A percentile compares a stretch with the other conserved stretches of the same genome.
These are phyloP conservation scores for Sporothrix inflata DNA, from an alignment of 2,329 filamentous ascomycete species.

Conservation along the genomic window DNA sequence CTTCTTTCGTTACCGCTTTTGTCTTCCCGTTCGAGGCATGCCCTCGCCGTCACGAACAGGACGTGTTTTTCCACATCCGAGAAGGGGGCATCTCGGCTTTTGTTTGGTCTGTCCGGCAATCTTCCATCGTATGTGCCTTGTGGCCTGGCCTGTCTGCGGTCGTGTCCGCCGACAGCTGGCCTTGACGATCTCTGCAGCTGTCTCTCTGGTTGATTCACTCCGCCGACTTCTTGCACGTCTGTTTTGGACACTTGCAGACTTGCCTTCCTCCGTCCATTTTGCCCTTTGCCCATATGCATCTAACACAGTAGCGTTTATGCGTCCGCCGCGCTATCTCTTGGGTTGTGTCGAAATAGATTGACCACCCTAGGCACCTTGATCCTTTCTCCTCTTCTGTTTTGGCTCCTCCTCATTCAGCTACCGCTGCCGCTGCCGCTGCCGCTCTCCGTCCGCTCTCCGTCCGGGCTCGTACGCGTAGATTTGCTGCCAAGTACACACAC, in stretches of 20 bases:
- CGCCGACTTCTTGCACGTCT: background rate
- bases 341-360: background rate
- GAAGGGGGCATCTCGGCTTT: background rate
- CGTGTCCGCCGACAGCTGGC: background rate
- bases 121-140: background rate
- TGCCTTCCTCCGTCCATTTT: background rate
- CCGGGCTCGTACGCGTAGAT: background rate
- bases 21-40: slow-evolving; percentile 4
- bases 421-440: slow-evolving; percentile 11
- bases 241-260: background rate
- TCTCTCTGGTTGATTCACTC: background rate
- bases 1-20: background rate
- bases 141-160: background rate
- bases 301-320: slow-evolving; percentile 20
- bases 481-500: background rate
- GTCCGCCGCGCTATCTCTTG: background rate
- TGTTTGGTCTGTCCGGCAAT: background rate
- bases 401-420: background rate
- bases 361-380: background rate
- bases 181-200: background rate
- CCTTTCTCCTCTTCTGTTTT: background rate
- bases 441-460: background rate
- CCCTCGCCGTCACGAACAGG: background rate
- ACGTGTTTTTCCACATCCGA: background rate
- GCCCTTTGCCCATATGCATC: slow-evolving; percentile 12